Percentiles rank a stretch among this genome's conserved stretches.
phyloP scores from a whole-genome alignment of 2,329 filamentous ascomycete genomes.

The Colletotrichum viniferum region DNA sequence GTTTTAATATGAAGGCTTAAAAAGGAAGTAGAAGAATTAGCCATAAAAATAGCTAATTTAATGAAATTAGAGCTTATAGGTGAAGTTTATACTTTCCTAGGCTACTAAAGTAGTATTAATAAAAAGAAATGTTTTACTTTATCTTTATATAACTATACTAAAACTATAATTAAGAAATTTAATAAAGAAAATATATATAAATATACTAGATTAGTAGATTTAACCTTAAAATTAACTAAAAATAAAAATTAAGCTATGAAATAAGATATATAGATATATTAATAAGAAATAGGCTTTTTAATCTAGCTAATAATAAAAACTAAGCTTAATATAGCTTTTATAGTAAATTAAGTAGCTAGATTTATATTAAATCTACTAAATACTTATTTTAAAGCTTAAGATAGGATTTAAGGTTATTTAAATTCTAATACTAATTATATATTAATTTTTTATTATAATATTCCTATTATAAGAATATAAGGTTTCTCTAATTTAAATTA shows the following conservation, averaged over 20 bases:
- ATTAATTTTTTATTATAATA: no score
- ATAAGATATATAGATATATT: background rate
- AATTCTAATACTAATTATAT: no score
- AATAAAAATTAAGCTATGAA: background rate
- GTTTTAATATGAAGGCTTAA: no score
- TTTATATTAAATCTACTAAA: background rate
- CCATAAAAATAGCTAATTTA: no score
- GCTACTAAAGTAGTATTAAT: no score
- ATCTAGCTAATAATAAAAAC: background rate
- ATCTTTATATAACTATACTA: no score
- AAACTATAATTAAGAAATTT: no score
- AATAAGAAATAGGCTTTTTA: background rate
- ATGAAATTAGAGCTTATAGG: no score
- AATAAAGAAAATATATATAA: no score
- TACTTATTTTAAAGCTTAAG: background rate
- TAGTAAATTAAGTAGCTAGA: background rate
- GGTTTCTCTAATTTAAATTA: background rate
- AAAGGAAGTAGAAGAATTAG: no score
- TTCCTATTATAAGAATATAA: background rate
- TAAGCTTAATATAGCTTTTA: background rate
- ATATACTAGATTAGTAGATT: background rate
- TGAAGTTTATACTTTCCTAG: accelerated
- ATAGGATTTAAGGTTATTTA: background rate
- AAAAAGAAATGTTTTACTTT: no score
- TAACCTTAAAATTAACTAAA: background rate